Evolutionary conservation across 257 asterid species (phyloP).

Genomic region (Penstemon eatonii): DNA sequence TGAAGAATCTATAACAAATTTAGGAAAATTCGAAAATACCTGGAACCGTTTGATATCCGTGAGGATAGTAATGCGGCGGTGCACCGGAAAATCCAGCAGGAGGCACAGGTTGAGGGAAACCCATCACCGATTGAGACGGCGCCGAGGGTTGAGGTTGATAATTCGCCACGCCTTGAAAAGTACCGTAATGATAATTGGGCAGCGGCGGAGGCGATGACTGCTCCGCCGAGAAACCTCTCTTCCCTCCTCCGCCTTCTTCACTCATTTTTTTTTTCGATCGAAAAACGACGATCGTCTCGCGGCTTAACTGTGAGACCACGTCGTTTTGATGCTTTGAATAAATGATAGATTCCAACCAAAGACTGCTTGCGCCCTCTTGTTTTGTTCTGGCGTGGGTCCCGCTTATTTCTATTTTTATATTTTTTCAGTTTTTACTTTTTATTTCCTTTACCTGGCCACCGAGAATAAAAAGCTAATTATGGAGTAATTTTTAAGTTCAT

Average conservation of each 20-base stretch:
- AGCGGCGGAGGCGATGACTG: constrained; percentile 40
- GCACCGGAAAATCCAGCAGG: constrained; percentile 47
- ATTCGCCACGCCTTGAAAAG: constrained; percentile 91
- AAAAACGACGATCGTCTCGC: constrained; percentile 25
- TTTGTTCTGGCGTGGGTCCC: constrained; percentile 25
- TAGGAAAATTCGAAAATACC: constrained; percentile 36
- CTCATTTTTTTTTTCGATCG: constrained; percentile 23
- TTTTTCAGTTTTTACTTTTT: neutral
- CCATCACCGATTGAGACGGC: constrained; percentile 56
- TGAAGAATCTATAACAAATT: neutral
- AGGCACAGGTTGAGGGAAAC: constrained; percentile 81
- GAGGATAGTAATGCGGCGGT: constrained; percentile 56
- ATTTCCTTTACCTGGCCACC: neutral
- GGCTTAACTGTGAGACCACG: constrained; percentile 5
- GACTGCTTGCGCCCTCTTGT: constrained; percentile 26
- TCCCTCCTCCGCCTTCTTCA: constrained; percentile 17
- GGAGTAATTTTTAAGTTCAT: no score
- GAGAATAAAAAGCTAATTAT: no score
- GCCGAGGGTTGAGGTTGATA: constrained; percentile 57
- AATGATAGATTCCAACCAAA: constrained; percentile 21
- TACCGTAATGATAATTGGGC: constrained; percentile 62
- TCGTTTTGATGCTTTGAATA: constrained; percentile 19
- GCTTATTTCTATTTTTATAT: neutral
- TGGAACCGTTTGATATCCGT: constrained; percentile 66
- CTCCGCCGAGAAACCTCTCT: constrained; percentile 36